These are phyloP conservation scores for Cyberlindnera maritima DNA, from an alignment of 805 yeast species.

Conservation along the genomic window DNA sequence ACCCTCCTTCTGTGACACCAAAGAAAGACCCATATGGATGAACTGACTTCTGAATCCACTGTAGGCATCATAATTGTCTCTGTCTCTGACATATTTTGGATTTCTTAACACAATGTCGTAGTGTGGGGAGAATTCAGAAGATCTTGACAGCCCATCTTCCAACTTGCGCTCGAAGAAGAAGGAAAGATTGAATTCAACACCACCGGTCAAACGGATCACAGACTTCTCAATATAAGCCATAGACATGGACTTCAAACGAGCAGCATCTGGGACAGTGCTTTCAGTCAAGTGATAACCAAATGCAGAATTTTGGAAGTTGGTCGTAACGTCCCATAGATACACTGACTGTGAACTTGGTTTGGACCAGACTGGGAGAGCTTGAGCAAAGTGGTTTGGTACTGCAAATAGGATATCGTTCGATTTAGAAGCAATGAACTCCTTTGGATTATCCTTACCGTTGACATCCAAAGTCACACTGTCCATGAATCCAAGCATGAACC, in stretches of 20 bases:
- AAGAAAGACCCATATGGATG: slow-evolving; percentile 65
- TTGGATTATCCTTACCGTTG: slow-evolving; percentile 68
- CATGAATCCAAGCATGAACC: slow-evolving; percentile 72
- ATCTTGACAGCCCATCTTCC: slow-evolving; percentile 33
- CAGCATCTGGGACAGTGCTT: slow-evolving; percentile 19
- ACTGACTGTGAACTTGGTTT: slow-evolving; percentile 43
- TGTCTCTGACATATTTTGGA: slow-evolving; percentile 49
- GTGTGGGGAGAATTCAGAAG: slow-evolving; percentile 54
- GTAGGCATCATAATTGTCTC: slow-evolving; percentile 70
- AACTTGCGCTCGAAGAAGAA: slow-evolving; percentile 50
- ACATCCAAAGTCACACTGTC: slow-evolving; percentile 57
- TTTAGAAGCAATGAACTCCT: slow-evolving; percentile 58
- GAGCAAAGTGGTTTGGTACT: slow-evolving; percentile 70
- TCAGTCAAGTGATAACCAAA: slow-evolving; percentile 46
- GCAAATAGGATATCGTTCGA: slow-evolving; percentile 65
- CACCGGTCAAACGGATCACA: slow-evolving; percentile 59
- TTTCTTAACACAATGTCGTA: slow-evolving; percentile 55
- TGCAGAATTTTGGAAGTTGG: slow-evolving; percentile 42
- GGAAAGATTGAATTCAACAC: slow-evolving; percentile 56
- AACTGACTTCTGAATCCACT: slow-evolving; percentile 77
- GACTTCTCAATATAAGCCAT: slow-evolving; percentile 43
- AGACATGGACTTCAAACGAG: slow-evolving; percentile 24
- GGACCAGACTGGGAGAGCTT: slow-evolving; percentile 56
- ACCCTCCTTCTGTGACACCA: slow-evolving; percentile 38
- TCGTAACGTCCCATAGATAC: slow-evolving; percentile 43